Evolutionary conservation across 305 asterid species (phyloP), one percentile per base, ranked within the genome.

Genomic region (Fraxinus dipetala): DNA sequence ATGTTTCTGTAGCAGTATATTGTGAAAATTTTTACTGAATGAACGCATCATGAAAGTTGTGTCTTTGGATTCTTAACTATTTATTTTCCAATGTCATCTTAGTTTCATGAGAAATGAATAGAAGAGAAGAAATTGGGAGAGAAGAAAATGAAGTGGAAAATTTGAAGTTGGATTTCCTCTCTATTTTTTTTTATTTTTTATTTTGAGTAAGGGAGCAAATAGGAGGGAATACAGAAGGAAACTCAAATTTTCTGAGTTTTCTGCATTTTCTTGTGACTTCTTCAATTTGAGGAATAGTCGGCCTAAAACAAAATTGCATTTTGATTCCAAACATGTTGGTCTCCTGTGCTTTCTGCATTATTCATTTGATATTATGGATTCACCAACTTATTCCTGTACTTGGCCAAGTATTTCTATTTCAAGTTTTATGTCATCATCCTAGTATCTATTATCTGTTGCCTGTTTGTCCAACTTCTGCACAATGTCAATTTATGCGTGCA

Each of bases 401-500:
- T 24, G 72, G 34, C 78, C 32, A 6, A 22, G 75, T 32, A 81
- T 56, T 81, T 61, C n/a, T 72, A 28, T 9, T 16, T 26, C 28
- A 63, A 28, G 11, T 81, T 38, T n/a, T 59, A 59, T 59, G 69
- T 59, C 30, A 59, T 56, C 28, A 18, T 59, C 69, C 69, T 59
- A 59, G 45, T 22, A 1, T 67, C 36, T 16, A 54, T 51, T 20
- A 22, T 32, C 31, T 28, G 8, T 76, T 45, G 83, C 77, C 75
- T 59, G 36, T 70, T 56, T 76, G 78, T 59, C 69, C 69, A 18
- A 76, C 59, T 38, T 76, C 70, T 76, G 56, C 28, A 31, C 45
- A 36, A 74, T 79, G 74, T 75, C 31, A 20, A 79, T 75, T 81
- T 72, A 40, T 84, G 84, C 85, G 34, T 90, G 90, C 97, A 96